Percentiles rank a stretch among this genome's conserved stretches.
These are phyloP conservation scores for Nemania abortiva DNA, from an alignment of 2,329 filamentous ascomycete genomes.

Conservation along the genomic window DNA sequence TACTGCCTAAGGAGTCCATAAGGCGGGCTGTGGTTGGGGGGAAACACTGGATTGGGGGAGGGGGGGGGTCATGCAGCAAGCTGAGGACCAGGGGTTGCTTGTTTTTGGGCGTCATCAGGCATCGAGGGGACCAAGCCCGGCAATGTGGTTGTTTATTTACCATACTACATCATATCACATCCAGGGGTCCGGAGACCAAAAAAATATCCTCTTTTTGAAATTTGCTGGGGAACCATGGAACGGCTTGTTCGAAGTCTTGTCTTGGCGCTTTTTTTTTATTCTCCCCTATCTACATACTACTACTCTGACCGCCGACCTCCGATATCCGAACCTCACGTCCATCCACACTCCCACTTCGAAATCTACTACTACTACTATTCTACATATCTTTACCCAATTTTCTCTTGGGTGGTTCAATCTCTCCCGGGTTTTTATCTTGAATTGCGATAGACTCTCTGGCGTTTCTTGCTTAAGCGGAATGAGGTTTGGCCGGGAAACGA, in stretches of 20 bases:
- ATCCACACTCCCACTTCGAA: background rate
- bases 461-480: constrained; percentile 36
- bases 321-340: background rate
- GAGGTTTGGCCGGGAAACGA: constrained; percentile 16
- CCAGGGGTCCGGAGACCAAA: constrained; percentile 27
- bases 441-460: constrained; percentile 35
- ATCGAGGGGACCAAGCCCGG: constrained; percentile 30
- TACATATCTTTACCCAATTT: background rate
- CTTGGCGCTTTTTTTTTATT: constrained; percentile 25
- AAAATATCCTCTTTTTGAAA: constrained; percentile 5
- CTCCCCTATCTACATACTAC: background rate
- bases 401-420: constrained; percentile 10
- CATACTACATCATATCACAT: constrained; percentile 33
- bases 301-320: background rate
- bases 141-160: constrained; percentile 25
- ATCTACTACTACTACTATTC: background rate
- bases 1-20: constrained; percentile 19
- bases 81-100: constrained; percentile 34
- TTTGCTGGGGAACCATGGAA: constrained; percentile 25
- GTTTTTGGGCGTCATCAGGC: constrained; percentile 36
- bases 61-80: constrained; percentile 28
- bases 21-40: constrained; percentile 26
- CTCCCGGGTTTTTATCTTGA: constrained; percentile 10
- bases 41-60: constrained; percentile 6
- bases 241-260: constrained; percentile 3